A percentile compares a stretch with the other conserved stretches of the same genome.
Evolutionary conservation across 352 stramenopile genomes (phyloP).

Genomic region (Pythium scleroteichum): DNA sequence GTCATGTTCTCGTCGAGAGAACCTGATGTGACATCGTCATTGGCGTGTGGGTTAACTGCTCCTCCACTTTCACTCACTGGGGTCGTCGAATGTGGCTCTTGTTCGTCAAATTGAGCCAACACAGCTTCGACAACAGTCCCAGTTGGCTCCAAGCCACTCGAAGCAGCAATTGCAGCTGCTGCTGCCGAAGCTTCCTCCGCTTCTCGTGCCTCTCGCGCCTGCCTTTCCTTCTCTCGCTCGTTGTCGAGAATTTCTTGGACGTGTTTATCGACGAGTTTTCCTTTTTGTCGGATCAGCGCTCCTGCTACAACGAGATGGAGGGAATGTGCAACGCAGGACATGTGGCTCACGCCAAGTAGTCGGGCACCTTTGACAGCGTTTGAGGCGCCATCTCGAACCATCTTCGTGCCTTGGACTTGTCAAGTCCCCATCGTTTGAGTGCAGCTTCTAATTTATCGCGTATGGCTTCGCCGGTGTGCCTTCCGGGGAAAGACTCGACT

Average conservation of each 20-base stretch:
- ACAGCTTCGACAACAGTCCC: no score
- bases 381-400: conserved; percentile 15
- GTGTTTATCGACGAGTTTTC: not conserved
- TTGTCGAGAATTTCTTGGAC: not conserved
- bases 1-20: not conserved
- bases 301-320: conserved; percentile 15
- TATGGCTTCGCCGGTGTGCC: conserved; percentile 16
- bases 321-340: conserved; percentile 11
- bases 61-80: no score
- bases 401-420: not conserved
- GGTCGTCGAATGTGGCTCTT: no score
- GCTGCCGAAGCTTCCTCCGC: not conserved
- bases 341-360: not conserved
- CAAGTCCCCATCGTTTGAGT: conserved; percentile 3
- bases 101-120: no score
- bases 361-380: conserved; percentile 1
- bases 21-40: no score
- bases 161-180: no score
- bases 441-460: not conserved
- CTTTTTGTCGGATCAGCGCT: not conserved
- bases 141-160: no score
- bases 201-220: not conserved
- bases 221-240: not conserved
- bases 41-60: no score
- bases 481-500: conserved; percentile 12